These are phyloP conservation scores for Kickxella alabastrina DNA, from an alignment of 192 early-diverging fungal genomes.

Conservation along the genomic window DNA sequence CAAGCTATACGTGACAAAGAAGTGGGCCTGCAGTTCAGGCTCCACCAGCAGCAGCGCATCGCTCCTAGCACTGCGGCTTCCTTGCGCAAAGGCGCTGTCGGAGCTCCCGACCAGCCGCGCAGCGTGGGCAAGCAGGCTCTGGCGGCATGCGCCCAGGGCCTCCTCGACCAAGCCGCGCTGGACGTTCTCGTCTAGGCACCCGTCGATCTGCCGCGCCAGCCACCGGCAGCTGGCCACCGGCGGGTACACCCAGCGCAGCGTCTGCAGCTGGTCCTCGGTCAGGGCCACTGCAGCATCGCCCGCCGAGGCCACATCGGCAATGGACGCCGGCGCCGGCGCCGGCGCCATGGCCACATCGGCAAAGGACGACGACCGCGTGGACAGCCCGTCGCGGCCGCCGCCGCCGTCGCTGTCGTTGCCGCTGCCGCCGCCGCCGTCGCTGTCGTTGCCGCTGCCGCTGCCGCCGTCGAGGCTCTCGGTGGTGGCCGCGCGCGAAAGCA, in stretches of 20 bases:
- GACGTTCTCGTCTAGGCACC: constrained; percentile 33
- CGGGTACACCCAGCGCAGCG: constrained; percentile 31
- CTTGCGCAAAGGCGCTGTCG: no score
- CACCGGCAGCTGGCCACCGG: constrained; percentile 29
- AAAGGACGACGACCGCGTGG: background rate
- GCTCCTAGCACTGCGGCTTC: no score
- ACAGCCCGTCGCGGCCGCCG: no score
- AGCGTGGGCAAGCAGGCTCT: constrained; percentile 26
- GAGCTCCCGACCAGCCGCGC: constrained; percentile 23
- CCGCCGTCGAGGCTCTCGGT: background rate
- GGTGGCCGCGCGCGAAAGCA: background rate
- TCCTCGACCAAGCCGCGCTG: constrained; percentile 31
- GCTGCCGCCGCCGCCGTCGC: no score
- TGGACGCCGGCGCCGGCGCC: background rate
- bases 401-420: no score
- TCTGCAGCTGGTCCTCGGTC: constrained; percentile 6
- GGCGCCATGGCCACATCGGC: background rate
- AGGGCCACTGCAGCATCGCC: background rate
- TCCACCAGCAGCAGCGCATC: no score
- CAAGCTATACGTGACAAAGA: constrained; percentile 28
- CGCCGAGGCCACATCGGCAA: background rate
- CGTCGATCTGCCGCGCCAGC: constrained; percentile 39
- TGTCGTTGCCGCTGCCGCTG: no score
- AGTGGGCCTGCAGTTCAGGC: constrained; percentile 31
- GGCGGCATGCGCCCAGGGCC: constrained; percentile 29